Evolutionary conservation across 768 basidiomycete species (phyloP).

Genomic region (Porphyrellus cyaneotinctus): DNA sequence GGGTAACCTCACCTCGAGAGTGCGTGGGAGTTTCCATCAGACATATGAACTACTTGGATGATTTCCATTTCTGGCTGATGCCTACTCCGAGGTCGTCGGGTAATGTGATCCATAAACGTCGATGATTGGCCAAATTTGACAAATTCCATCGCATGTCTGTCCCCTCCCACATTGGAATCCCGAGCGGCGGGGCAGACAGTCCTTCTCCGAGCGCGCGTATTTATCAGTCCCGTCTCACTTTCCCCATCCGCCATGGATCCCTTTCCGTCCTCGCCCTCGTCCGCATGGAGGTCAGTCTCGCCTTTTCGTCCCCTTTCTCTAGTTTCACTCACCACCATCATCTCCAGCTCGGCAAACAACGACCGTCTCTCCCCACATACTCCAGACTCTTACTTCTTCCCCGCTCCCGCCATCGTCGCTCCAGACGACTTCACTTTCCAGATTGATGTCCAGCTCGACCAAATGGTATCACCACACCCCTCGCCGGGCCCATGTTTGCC

Average conservation of each 20-base stretch:
- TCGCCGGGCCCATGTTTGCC: not conserved
- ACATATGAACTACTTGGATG: too few species aligned
- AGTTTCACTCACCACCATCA: constrained; percentile 10
- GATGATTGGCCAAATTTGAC: not conserved
- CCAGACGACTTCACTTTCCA: constrained; percentile 14
- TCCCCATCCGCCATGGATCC: not conserved
- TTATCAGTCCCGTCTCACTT: not conserved
- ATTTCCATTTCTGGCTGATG: too few species aligned
- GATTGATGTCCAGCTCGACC: constrained; percentile 10
- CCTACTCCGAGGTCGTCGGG: too few species aligned
- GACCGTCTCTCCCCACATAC: constrained; percentile 16
- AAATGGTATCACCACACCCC: not conserved
- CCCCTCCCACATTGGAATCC: not conserved
- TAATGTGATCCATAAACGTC: too few species aligned
- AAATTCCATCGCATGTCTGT: not conserved
- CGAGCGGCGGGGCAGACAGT: constrained; percentile 4
- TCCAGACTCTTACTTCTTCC: constrained; percentile 15
- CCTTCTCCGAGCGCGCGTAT: constrained; percentile 6
- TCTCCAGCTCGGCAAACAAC: constrained; percentile 12
- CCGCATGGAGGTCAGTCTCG: constrained; percentile 23
- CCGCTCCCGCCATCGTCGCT: constrained; percentile 8
- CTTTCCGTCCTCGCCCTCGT: constrained; percentile 20
- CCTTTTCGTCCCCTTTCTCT: not conserved
- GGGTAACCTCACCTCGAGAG: too few species aligned
- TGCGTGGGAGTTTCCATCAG: too few species aligned